Conservation (phyloP, 805 yeast genomes). For the Candida easanensis region DNA sequence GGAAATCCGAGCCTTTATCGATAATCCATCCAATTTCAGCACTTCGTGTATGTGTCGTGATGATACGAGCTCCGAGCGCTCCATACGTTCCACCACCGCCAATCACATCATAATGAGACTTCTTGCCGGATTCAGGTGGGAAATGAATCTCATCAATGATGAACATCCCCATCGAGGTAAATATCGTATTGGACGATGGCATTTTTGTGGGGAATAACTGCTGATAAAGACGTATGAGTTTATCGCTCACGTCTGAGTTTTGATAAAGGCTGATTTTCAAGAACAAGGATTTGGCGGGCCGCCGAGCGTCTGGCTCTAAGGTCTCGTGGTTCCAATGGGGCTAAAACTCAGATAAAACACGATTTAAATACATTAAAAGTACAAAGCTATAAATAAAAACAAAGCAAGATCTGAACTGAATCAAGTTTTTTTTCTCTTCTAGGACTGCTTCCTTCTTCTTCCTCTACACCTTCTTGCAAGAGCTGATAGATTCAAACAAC, state of each 20-base stretch:
- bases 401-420: not conserved
- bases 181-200: conserved; percentile 23
- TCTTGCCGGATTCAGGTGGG: conserved; percentile 30
- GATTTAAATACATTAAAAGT: not conserved
- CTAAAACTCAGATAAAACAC: not conserved
- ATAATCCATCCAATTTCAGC: conserved; percentile 63
- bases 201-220: not conserved
- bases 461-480: no score
- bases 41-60: conserved; percentile 38
- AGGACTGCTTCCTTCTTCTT: not conserved
- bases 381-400: not conserved
- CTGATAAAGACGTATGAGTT: not conserved
- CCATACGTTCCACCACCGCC: conserved; percentile 94
- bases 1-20: conserved; percentile 81
- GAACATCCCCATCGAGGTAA: conserved; percentile 82
- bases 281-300: no score
- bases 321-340: no score
- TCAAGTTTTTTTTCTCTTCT: not conserved
- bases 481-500: no score
- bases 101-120: conserved; percentile 48
- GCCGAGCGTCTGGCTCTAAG: no score
- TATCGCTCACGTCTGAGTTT: not conserved
- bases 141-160: conserved; percentile 83
- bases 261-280: not conserved
- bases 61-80: conserved; percentile 66